A percentile compares a stretch with the other conserved stretches of the same genome.
Evolutionary conservation across 257 asterid species (phyloP).

Genomic region (Plantago major): DNA sequence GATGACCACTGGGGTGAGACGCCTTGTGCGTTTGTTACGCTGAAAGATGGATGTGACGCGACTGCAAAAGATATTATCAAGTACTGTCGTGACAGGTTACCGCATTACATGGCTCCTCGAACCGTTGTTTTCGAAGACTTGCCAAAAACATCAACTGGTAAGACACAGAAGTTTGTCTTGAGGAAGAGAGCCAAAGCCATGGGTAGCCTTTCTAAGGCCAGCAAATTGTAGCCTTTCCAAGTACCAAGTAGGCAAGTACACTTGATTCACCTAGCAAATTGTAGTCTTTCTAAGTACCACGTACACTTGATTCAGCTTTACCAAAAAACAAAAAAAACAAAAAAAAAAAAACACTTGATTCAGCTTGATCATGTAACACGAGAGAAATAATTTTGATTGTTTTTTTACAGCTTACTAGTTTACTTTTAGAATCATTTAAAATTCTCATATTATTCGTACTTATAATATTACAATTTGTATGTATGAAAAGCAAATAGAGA

Average conservation of each 20-base stretch:
- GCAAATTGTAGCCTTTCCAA: not conserved
- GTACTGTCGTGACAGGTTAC: constrained; percentile 15
- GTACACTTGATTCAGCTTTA: no score
- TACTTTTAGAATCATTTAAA: no score
- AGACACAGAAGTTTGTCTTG: constrained; percentile 14
- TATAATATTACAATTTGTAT: no score
- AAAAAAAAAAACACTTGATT: no score
- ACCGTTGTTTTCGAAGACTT: constrained; percentile 13
- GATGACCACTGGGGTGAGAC: constrained; percentile 21
- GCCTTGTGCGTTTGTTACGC: constrained; percentile 23
- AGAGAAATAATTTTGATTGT: no score
- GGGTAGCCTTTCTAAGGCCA: constrained; percentile 1
- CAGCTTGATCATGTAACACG: no score
- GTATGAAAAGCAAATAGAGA: no score
- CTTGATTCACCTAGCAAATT: no score
- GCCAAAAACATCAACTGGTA: constrained; percentile 21
- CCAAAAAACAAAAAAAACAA: no score
- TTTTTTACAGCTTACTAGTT: no score
- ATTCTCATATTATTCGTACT: no score
- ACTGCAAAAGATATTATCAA: constrained; percentile 11
- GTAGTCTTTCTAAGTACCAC: no score
- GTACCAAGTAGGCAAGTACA: not conserved
- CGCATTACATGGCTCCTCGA: constrained; percentile 15
- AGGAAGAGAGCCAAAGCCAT: constrained; percentile 17
- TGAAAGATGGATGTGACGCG: constrained; percentile 16